Base-by-base conservation (phyloP, 306 rosid genomes). In the Vigna hirtella region DNA sequence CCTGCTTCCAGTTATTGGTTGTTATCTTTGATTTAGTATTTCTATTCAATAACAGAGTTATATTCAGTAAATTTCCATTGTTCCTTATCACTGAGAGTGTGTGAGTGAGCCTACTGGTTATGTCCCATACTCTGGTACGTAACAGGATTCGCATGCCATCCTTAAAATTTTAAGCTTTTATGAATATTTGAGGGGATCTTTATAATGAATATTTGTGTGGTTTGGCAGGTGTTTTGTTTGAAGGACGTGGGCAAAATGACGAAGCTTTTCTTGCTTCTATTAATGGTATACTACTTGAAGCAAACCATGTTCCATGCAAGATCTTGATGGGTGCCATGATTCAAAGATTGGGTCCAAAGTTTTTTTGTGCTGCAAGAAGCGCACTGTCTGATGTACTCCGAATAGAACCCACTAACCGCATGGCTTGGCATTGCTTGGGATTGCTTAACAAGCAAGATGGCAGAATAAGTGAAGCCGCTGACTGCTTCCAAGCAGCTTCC, bases 401-500 rank as follows among this genome's bases (percentile, higher is more conserved):
- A 82, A 71, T 92, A 20, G 97, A 94, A 59, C 96, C 94, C 4
- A 90, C 93, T n/a, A 90, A 92, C 77, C 85, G 83, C 28, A 90
- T 36, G 87, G 98, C 97, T 53, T 94, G 97, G 98, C 88, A 84
- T 82, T 82, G 83, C 85, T 78, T 94, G 86, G 98, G 98, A 68
- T 62, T 89, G 81, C 81, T 92, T 80, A 93, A 94, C 86, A 88
- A 83, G 77, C 77, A 83, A 43, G 97, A 94, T 56, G 98, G 94
- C 50, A 87, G 96, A 75, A 74, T 83, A 38, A 76, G 82, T 3
- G 97, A 94, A 74, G 98, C 97, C 15, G 88, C 85, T 18, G 97
- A 94, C 80, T 94, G 96, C 91, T 90, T 94, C 85, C 96, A 94
- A 84, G 98, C 98, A 76, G 97, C 98, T 53, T 88, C 90, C 72